A percentile compares a stretch with the other conserved stretches of the same genome.
Evolutionary conservation across 441 rosid genomes (phyloP).

Genomic region (Raphanus hybrid): DNA sequence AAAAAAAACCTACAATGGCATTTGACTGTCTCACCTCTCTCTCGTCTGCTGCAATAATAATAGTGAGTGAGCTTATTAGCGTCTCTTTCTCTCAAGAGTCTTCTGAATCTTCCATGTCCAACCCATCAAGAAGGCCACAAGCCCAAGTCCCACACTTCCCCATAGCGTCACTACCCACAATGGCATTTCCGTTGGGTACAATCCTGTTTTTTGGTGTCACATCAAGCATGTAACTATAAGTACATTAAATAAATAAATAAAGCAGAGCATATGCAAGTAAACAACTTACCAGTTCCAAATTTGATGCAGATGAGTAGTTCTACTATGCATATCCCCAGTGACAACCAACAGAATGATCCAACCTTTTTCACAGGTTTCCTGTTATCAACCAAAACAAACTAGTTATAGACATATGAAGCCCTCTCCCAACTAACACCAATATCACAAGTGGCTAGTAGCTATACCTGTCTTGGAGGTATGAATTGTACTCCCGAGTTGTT

Average conservation of each 20-base stretch:
- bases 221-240: not conserved
- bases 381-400: slow-evolving; percentile 28
- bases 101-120: slow-evolving; percentile 89
- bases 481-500: slow-evolving; percentile 94
- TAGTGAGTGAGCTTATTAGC: slow-evolving; percentile 48
- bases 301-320: slow-evolving; percentile 99
- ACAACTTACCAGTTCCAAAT: slow-evolving; percentile 84
- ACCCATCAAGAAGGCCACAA: slow-evolving; percentile 58
- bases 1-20: slow-evolving; percentile 36
- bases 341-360: slow-evolving; percentile 99
- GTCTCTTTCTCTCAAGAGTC: slow-evolving; percentile 68
- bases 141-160: slow-evolving; percentile 66
- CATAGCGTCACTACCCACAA: slow-evolving; percentile 74
- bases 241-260: not conserved
- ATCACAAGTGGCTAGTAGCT: slow-evolving; percentile 27
- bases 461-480: slow-evolving; percentile 96
- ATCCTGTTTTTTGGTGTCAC: slow-evolving; percentile 54
- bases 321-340: slow-evolving; percentile 95
- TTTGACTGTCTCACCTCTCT: slow-evolving; percentile 43
- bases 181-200: slow-evolving; percentile 93
- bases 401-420: not conserved
- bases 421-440: not conserved
- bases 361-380: slow-evolving; percentile 91
- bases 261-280: slow-evolving; percentile 20
- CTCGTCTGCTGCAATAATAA: slow-evolving; percentile 39